These are phyloP conservation scores for Ogataea angusta DNA, from an alignment of 805 yeast genomes.

Conservation along the genomic window DNA sequence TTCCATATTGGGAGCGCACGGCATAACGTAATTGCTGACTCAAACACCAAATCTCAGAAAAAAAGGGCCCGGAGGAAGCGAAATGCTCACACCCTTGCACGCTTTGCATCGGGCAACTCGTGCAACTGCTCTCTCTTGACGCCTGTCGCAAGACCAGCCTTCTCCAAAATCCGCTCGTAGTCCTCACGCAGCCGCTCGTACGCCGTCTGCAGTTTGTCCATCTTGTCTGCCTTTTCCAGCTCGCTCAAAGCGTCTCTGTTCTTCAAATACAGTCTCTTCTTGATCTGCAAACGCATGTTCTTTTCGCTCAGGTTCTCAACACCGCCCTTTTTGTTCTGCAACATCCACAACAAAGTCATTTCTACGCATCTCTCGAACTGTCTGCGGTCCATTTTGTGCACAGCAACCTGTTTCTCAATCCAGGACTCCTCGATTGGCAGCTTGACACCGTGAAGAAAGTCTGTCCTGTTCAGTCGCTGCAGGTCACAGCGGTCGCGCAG, in stretches of 20 bases:
- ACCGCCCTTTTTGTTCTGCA: conserved; percentile 26
- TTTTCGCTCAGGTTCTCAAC: conserved; percentile 28
- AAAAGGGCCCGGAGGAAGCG: too few species aligned
- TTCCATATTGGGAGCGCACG: not conserved
- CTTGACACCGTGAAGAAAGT: conserved; percentile 30
- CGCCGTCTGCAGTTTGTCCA: conserved; percentile 73
- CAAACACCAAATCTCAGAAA: too few species aligned
- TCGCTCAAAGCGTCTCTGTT: conserved; percentile 75
- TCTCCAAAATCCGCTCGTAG: conserved; percentile 54
- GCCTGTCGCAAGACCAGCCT: conserved; percentile 17
- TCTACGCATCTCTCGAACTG: conserved; percentile 79
- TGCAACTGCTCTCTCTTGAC: conserved; percentile 14
- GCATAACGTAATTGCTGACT: not conserved
- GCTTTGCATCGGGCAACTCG: conserved; percentile 7
- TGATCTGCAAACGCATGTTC: conserved; percentile 58
- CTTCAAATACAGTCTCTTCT: conserved; percentile 69
- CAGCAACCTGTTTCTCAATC: conserved; percentile 36
- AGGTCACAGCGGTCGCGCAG: conserved; percentile 82
- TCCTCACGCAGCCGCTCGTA: conserved; percentile 67
- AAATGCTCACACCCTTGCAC: conserved; percentile 3
- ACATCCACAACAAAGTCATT: conserved; percentile 55
- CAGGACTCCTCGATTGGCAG: conserved; percentile 35
- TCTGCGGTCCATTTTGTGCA: conserved; percentile 64
- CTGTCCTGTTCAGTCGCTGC: conserved; percentile 38
- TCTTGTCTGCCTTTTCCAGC: conserved; percentile 58